phyloP scores from a whole-genome alignment of 495 filamentous ascomycete genomes.

The Aspergillus olivimuriae region DNA sequence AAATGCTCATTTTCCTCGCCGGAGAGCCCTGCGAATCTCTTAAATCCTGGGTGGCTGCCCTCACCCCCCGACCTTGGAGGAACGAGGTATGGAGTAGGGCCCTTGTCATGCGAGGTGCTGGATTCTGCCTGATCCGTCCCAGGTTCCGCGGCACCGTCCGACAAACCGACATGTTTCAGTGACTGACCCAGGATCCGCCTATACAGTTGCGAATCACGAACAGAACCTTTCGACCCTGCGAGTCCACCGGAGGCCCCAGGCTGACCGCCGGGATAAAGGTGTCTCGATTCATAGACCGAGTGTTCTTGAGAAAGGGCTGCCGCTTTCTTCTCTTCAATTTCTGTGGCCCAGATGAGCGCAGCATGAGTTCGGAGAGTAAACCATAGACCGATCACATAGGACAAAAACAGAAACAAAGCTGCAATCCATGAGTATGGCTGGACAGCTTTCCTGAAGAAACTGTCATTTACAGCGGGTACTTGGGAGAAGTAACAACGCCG shows the following conservation, averaged over 20 bases:
- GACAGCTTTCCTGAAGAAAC: slow-evolving; percentile 84
- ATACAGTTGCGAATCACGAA: slow-evolving; percentile 84
- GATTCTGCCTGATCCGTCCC: slow-evolving; percentile 32
- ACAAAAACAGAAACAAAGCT: slow-evolving; percentile 78
- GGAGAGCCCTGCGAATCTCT: slow-evolving; percentile 50
- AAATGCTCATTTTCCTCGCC: slow-evolving; percentile 74
- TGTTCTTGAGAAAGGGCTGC: slow-evolving; percentile 31
- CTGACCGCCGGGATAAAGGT: slow-evolving; percentile 23
- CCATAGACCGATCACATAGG: slow-evolving; percentile 89
- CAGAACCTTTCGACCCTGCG: slow-evolving; percentile 28
- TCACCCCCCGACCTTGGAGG: slow-evolving; percentile 44
- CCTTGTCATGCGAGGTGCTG: slow-evolving; percentile 13
- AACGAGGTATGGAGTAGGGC: slow-evolving; percentile 58
- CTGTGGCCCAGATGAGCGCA: slow-evolving; percentile 91
- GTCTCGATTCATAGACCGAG: slow-evolving; percentile 36
- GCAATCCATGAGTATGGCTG: slow-evolving; percentile 88
- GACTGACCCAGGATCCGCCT: slow-evolving; percentile 91
- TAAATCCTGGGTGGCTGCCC: slow-evolving; percentile 24
- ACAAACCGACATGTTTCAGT: slow-evolving; percentile 67
- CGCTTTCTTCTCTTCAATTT: slow-evolving; percentile 77
- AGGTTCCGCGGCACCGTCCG: slow-evolving; percentile 40
- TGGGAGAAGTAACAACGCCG: slow-evolving; percentile 92
- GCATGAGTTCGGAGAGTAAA: slow-evolving; percentile 96
- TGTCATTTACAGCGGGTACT: slow-evolving; percentile 73
- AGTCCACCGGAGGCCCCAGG: slow-evolving; percentile 24